A percentile compares a stretch with the other conserved stretches of the same genome.
phyloP scores from a whole-genome alignment of 2,329 filamentous ascomycete species.

The Colletotrichum magnum region DNA sequence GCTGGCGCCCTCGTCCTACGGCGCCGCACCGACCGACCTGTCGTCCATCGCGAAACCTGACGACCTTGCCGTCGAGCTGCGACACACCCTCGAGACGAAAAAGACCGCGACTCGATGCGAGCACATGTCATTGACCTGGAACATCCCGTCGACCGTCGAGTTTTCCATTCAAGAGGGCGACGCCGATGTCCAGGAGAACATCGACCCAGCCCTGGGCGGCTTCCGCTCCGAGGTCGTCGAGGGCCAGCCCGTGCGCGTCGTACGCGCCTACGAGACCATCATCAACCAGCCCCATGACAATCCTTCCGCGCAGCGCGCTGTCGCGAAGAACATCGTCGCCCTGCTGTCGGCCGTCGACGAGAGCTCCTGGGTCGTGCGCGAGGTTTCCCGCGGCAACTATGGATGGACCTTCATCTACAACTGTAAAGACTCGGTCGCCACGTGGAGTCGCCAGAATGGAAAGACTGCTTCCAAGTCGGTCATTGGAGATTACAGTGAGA shows the following conservation, averaged over 20 bases:
- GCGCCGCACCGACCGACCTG: conserved; percentile 47
- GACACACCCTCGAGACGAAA: conserved; percentile 56
- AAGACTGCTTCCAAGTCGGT: conserved; percentile 56
- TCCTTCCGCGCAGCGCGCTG: conserved; percentile 62
- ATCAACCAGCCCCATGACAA: conserved; percentile 64
- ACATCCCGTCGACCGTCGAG: conserved; percentile 60
- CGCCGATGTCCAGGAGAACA: conserved; percentile 51
- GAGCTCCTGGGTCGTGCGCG: conserved; percentile 63
- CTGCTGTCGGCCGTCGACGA: conserved; percentile 61
- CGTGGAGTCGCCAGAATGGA: conserved; percentile 64
- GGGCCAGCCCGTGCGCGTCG: conserved; percentile 52
- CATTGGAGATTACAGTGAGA: conserved; percentile 65
- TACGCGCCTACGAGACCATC: conserved; percentile 61
- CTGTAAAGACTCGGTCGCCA: conserved; percentile 66
- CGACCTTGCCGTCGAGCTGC: conserved; percentile 63
- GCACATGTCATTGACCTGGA: conserved; percentile 62
- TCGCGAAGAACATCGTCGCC: conserved; percentile 64
- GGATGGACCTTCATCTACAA: conserved; percentile 69
- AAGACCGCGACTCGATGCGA: conserved; percentile 64
- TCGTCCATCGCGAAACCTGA: conserved; percentile 55
- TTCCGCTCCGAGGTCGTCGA: conserved; percentile 41
- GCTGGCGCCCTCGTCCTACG: conserved; percentile 32
- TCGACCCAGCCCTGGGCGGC: conserved; percentile 53
- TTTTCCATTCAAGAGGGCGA: conserved; percentile 58
- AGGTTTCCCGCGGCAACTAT: conserved; percentile 59